Conservation (phyloP, 768 basidiomycete genomes). For the Xanthoconium stramineum region DNA sequence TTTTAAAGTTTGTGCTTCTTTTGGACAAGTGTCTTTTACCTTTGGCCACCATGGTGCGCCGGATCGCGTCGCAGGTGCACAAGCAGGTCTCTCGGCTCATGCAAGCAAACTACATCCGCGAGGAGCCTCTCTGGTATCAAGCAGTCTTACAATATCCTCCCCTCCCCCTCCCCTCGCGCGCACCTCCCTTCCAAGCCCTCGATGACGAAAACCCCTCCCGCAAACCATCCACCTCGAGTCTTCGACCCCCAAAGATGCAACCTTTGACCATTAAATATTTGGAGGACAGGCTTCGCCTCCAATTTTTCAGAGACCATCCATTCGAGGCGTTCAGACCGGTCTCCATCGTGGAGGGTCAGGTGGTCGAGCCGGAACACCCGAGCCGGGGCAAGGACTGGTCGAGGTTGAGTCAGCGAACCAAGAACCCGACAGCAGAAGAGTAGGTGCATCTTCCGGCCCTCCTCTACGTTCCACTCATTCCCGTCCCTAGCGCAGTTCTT, state of each 20-base stretch:
- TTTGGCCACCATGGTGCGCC: constrained; percentile 46
- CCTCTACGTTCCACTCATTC: constrained; percentile 7
- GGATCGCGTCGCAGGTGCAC: constrained; percentile 86
- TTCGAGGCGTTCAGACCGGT: constrained; percentile 89
- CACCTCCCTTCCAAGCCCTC: constrained; percentile 47
- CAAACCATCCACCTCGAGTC: constrained; percentile 25
- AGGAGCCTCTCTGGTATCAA: constrained; percentile 78
- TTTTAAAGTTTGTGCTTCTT: background rate
- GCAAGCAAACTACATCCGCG: constrained; percentile 56
- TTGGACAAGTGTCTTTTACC: background rate
- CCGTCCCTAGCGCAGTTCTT: constrained; percentile 59
- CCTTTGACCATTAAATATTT: constrained; percentile 69
- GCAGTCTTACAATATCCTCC: constrained; percentile 89
- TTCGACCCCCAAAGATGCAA: constrained; percentile 38
- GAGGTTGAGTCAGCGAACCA: constrained; percentile 73
- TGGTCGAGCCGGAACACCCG: constrained; percentile 53
- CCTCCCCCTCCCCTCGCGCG: constrained; percentile 75
- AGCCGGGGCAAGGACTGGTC: constrained; percentile 68
- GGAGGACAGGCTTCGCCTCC: constrained; percentile 82
- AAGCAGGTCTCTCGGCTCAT: constrained; percentile 81
- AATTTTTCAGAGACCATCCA: constrained; percentile 95
- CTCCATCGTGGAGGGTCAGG: constrained; percentile 68
- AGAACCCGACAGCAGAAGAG: constrained; percentile 89
- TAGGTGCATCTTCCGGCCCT: constrained; percentile 39
- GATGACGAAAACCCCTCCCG: constrained; percentile 37